These are phyloP conservation scores for Brassica nigra DNA, from an alignment of 345 rosid genomes.

Conservation along the genomic window DNA sequence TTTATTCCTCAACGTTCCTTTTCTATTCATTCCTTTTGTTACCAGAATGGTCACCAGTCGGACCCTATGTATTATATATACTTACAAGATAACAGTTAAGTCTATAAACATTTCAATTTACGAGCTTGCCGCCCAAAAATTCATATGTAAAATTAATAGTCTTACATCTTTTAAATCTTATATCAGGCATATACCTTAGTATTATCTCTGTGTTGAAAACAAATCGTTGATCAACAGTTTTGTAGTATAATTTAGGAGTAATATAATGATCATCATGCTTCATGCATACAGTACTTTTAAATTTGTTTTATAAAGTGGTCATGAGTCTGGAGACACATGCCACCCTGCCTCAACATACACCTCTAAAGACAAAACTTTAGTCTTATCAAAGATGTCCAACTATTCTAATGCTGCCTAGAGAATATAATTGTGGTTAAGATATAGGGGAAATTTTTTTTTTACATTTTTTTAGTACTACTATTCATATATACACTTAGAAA, in stretches of 20 bases:
- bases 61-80: neutral
- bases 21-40: too few species aligned
- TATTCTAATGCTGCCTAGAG: slow-evolving; percentile 18
- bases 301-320: slow-evolving; percentile 11
- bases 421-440: slow-evolving; percentile 5
- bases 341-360: slow-evolving; percentile 10
- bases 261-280: neutral
- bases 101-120: neutral
- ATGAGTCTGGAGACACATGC: slow-evolving; percentile 11
- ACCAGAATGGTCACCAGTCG: too few species aligned
- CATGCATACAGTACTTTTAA: slow-evolving; percentile 7
- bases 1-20: too few species aligned
- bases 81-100: neutral
- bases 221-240: neutral
- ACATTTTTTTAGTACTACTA: too few species aligned
- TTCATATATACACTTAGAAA: too few species aligned
- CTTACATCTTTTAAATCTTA: neutral
- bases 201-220: neutral
- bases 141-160: neutral
- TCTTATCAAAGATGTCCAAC: slow-evolving; percentile 15
- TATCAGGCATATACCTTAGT: neutral
- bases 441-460: too few species aligned
- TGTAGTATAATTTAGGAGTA: neutral
- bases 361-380: slow-evolving; percentile 23
- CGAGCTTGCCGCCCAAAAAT: slow-evolving; percentile 4